Base-by-base conservation (phyloP, 2,329 filamentous ascomycete species). In the Talaromyces sp. region DNA sequence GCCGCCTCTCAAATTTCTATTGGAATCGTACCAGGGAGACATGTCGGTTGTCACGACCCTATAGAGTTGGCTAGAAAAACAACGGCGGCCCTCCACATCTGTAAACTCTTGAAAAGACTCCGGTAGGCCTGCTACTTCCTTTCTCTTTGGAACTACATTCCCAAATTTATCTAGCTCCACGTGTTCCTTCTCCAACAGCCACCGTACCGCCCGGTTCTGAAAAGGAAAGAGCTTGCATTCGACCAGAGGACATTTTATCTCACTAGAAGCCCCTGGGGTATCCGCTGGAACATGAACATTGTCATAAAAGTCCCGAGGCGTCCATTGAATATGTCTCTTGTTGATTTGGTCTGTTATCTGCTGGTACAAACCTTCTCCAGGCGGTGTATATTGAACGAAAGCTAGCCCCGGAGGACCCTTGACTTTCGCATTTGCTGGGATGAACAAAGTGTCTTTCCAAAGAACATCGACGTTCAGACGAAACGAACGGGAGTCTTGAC, bases 141-240 rank as follows among this genome's bases (percentile, higher is more conserved):
- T 63, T 27, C 65, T 63, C 5, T 69, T 61, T 3, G 69, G 69
- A 31, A 71, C 60, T 5, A 78, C 54, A 54, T 68, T 68, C 13
- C 79, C 78, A 62, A 77, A 68, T 8, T 70, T 63, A 16, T 73
- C 68, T 9, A 79, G 64, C 16, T 74, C 68, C 64, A 78, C 71
- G 11, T 79, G 77, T 70, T 83, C 82, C 67, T 79, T 77, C 64
- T 73, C 66, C 49, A 83, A 66, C 45, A 84, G 73, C 82, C 82
- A 84, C 43, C 76, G 69, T 11, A 83, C 75, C 8, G 81, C 78
- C 66, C 82, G 78, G 63, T 75, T 73, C 65, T 84, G 82, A 62
- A 84, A 84, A 3, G 82, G 80, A 66, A 80, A 83, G n/a, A 83
- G 73, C 31, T 76, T 67, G 60, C 75, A 80, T 22, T 74, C 69